These are phyloP conservation scores for Phytophthora palmivora DNA, from an alignment of 352 stramenopile genomes.

Conservation along the genomic window DNA sequence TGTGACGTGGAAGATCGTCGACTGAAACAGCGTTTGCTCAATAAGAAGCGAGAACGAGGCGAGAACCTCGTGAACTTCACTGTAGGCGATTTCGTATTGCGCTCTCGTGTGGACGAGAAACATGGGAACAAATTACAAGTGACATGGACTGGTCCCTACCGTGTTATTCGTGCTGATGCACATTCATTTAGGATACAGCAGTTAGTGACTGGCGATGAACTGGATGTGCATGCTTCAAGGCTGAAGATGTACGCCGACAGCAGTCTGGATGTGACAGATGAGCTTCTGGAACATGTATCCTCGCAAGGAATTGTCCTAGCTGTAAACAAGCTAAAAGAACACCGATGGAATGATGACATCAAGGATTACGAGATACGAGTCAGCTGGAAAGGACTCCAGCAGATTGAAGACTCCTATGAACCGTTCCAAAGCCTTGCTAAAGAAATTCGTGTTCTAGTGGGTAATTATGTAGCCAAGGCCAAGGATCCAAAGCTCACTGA, in stretches of 20 bases:
- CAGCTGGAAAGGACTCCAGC: constrained; percentile 6
- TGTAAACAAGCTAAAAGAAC: constrained; percentile 2
- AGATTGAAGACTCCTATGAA: constrained; percentile 13
- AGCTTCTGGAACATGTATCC: constrained; percentile 13
- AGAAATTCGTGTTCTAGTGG: not conserved
- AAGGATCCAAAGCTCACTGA: not conserved
- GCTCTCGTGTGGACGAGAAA: constrained; percentile 9
- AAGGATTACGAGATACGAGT: constrained; percentile 8
- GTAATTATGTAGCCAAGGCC: not conserved
- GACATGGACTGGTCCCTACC: constrained; percentile 10
- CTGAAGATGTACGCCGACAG: constrained; percentile 19
- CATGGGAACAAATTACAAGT: constrained; percentile 9
- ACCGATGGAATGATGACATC: constrained; percentile 10
- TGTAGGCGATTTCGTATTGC: not conserved
- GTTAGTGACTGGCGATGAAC: not conserved
- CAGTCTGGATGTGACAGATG: constrained; percentile 15
- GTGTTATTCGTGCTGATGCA: constrained; percentile 1
- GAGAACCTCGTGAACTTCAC: not conserved
- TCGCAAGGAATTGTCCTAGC: constrained; percentile 12
- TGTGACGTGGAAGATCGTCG: not conserved
- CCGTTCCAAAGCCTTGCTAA: not conserved
- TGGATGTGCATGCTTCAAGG: constrained; percentile 13
- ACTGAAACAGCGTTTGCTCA: constrained; percentile 6
- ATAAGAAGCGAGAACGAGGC: constrained; percentile 8
- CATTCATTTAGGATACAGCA: constrained; percentile 21